Evolutionary conservation across 805 yeast genomes (phyloP).

Genomic region (Metschnikowia henanensis): DNA sequence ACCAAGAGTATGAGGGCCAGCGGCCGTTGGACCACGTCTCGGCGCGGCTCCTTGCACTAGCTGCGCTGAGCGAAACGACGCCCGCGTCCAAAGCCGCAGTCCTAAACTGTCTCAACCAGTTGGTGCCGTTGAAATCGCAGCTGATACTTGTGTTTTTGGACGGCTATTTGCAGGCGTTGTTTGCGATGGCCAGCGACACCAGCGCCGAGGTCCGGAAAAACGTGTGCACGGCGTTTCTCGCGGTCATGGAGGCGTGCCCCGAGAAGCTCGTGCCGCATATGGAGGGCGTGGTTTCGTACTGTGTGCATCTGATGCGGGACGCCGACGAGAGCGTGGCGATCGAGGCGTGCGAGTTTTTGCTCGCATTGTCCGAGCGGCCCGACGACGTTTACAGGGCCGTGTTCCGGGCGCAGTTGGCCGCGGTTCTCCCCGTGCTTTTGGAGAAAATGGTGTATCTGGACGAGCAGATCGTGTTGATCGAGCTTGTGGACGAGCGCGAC

Average conservation of each 20-base stretch:
- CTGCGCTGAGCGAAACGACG: conserved; percentile 35
- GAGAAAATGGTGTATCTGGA: conserved; percentile 87
- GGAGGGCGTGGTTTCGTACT: conserved; percentile 82
- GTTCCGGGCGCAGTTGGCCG: conserved; percentile 56
- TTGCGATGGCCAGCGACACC: conserved; percentile 64
- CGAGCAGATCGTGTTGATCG: conserved; percentile 67
- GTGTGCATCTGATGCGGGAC: conserved; percentile 73
- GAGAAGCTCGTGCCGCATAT: conserved; percentile 79
- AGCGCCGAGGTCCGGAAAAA: conserved; percentile 64
- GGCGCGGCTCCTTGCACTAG: conserved; percentile 9
- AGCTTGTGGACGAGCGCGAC: conserved; percentile 66
- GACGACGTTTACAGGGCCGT: conserved; percentile 24
- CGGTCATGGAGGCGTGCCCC: conserved; percentile 72
- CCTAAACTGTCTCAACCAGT: conserved; percentile 73
- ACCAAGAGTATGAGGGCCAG: conserved; percentile 61
- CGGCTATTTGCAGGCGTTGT: conserved; percentile 60
- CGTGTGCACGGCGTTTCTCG: conserved; percentile 74
- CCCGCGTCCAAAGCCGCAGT: conserved; percentile 59
- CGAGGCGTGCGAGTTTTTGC: conserved; percentile 91
- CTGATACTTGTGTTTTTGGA: conserved; percentile 65
- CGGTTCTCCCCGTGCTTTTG: conserved; percentile 75
- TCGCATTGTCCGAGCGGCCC: conserved; percentile 56
- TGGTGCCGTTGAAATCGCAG: conserved; percentile 69
- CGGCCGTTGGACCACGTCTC: conserved; percentile 69
- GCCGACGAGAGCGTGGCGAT: conserved; percentile 72